phyloP scores from a whole-genome alignment of 1,284 basidiomycete species.

The Marasmius sp. region DNA sequence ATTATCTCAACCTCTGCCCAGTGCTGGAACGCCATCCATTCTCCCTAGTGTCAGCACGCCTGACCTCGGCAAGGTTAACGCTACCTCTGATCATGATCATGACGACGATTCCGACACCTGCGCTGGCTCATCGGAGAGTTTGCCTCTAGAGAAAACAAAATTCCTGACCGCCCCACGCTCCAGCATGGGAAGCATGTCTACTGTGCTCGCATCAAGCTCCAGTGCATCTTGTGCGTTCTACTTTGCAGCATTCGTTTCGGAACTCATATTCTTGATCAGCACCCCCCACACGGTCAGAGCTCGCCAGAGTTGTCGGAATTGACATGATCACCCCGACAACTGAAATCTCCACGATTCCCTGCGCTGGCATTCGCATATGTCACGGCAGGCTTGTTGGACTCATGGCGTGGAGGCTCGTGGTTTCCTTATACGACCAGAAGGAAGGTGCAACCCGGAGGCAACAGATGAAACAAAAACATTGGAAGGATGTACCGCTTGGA shows the following conservation, averaged over 20 bases:
- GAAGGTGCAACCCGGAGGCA: not conserved
- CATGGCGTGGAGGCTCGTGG: slow-evolving; percentile 38
- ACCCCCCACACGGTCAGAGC: slow-evolving; percentile 14
- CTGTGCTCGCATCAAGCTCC: not conserved
- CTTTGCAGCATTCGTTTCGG: not conserved
- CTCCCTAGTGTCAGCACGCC: not conserved
- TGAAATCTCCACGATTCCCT: slow-evolving; percentile 36
- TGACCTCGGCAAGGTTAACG: not conserved
- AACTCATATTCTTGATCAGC: not conserved
- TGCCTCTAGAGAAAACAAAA: not conserved
- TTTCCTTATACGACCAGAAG: slow-evolving; percentile 18
- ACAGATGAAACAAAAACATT: slow-evolving; percentile 2
- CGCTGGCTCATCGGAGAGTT: not conserved
- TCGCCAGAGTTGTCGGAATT: slow-evolving; percentile 27
- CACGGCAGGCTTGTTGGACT: slow-evolving; percentile 33
- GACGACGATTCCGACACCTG: not conserved
- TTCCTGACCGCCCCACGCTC: not conserved
- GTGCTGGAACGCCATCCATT: not conserved
- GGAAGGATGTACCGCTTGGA: not conserved
- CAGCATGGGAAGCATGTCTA: not conserved
- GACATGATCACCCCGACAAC: slow-evolving; percentile 30
- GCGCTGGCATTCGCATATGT: slow-evolving; percentile 36
- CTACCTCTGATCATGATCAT: not conserved
- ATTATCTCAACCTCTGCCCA: not conserved
- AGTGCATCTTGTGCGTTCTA: not conserved